Conservation (phyloP, 225 moss, liverwort and hornwort species). For the Ulota crispa region DNA sequence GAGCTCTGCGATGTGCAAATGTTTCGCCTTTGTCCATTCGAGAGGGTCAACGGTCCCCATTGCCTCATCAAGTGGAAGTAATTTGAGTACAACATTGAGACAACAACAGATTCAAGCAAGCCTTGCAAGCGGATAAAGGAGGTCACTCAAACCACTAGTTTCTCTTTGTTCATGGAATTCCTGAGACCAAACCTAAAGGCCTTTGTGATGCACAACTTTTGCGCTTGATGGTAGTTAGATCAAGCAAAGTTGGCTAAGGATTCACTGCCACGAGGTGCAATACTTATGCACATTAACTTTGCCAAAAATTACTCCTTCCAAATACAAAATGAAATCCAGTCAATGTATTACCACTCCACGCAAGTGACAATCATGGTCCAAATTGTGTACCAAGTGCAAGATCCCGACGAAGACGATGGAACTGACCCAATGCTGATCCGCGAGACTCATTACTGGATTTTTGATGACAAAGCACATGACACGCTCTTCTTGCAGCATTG, state of each 20-base stretch:
- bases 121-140: not conserved
- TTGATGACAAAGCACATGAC: not conserved
- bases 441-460: not conserved
- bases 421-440: fast-evolving
- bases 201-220: not conserved
- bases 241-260: not conserved
- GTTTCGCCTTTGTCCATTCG: too few species aligned
- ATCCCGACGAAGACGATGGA: not conserved
- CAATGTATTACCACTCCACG: too few species aligned
- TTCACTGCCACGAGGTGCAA: not conserved
- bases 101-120: not conserved
- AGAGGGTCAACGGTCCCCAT: too few species aligned
- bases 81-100: too few species aligned
- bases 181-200: not conserved
- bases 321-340: not conserved
- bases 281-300: not conserved
- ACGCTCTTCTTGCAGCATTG: not conserved
- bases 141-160: not conserved
- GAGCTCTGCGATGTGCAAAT: too few species aligned
- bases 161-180: not conserved
- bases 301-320: not conserved
- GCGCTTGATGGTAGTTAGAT: not conserved
- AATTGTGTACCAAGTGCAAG: not conserved
- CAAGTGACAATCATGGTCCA: not conserved
- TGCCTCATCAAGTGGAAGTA: too few species aligned